Conservation (phyloP, 2,329 filamentous ascomycete species). For the Chaetomiaceae sp. region DNA sequence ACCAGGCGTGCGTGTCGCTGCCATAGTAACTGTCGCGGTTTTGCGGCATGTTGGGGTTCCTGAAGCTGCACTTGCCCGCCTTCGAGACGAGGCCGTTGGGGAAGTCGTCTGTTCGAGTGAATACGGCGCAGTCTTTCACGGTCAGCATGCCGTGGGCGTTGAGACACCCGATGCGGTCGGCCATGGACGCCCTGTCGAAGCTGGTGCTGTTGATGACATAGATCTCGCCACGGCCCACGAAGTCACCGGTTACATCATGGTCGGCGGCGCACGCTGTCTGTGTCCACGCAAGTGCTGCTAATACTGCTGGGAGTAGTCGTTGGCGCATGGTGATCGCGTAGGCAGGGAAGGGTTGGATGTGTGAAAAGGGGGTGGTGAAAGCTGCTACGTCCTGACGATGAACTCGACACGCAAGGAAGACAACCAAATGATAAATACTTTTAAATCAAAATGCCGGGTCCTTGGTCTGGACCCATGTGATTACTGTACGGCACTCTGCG, state of each 20-base stretch:
- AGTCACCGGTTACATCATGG: neutral
- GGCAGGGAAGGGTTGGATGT: too few relatives aligned
- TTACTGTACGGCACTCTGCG: neutral
- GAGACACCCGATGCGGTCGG: constrained; percentile 24
- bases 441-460: neutral
- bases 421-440: too few relatives aligned
- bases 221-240: constrained; percentile 19
- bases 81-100: constrained; percentile 10
- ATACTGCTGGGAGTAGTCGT: neutral
- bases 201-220: constrained; percentile 18
- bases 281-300: neutral
- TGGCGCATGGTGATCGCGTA: neutral
- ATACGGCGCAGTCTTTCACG: constrained; percentile 19
- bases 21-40: constrained; percentile 24
- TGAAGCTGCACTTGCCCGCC: constrained; percentile 21
- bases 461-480: neutral
- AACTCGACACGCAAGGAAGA: too few relatives aligned
- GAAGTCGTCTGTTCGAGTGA: constrained; percentile 3
- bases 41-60: constrained; percentile 13
- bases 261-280: neutral
- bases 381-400: too few relatives aligned
- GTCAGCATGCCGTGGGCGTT: constrained; percentile 13
- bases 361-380: neutral
- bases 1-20: constrained; percentile 15
- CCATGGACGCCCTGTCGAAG: neutral